Base-by-base conservation (phyloP, 2,329 filamentous ascomycete species). In the Calonectria pauciramosa region DNA sequence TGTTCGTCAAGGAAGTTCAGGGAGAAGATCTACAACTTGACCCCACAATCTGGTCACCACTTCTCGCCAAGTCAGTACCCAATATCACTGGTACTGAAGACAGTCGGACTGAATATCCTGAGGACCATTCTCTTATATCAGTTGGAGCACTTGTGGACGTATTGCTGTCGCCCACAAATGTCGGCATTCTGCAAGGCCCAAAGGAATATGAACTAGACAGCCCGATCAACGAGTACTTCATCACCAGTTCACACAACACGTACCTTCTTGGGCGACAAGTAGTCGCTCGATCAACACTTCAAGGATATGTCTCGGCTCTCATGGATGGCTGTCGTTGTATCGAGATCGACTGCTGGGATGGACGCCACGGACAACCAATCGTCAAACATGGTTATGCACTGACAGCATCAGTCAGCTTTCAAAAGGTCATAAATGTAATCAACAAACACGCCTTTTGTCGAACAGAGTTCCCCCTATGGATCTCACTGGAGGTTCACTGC, bases 291-390 rank as follows among this genome's bases (percentile, higher is more conserved):
- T 98, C 97, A 2, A 99, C 96, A 82, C 94, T 97, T 2, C 96
- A 99, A 84, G 96, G 96, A 52, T 99, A 99, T 86, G 97, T 99
- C 79, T 92, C 93, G 11, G 95, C 96, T 4, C 90, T 99, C 10
- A 93, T 95, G 76, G 93, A 95, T 75, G 96, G 96, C 10, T 99
- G 97, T 83, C 94, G 97, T 65, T 99, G 97, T 84, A 93, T 99
- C 56, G 97, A 99, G 86, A 95, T 99, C 68, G 97, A 99, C 85
- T 99, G 96, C 85, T 99, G 97, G 97, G 96, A 99, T 85, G 97
- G 97, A 20, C 90, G 91, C 66, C 94, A 98, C 82, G 95, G 95
- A 47, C 92, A 95, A 80, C 97, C 97, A 0, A 92, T 96, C 67
- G 97, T 99, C 36, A 95, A 95, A 75, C 97, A 99, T 81, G 97